Evolutionary conservation across 176 grass and related monocot genomes (phyloP).

Genomic region (Carex kokanica): DNA sequence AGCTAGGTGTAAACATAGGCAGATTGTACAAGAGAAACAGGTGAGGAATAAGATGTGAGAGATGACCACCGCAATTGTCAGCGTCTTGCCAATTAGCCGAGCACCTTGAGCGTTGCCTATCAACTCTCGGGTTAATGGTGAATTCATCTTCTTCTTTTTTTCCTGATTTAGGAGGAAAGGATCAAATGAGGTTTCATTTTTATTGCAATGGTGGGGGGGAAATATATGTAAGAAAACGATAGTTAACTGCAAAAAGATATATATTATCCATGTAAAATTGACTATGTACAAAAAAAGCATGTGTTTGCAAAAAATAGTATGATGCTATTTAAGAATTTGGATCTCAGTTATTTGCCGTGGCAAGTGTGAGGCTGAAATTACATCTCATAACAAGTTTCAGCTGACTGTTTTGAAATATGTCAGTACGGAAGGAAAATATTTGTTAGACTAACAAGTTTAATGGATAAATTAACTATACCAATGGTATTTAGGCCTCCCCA

Average conservation of each 20-base stretch:
- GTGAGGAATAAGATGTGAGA: slow-evolving; percentile 18
- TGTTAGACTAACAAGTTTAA: not conserved
- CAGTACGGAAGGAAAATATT: not conserved
- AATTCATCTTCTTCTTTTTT: slow-evolving; percentile 4
- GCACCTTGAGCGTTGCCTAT: not conserved
- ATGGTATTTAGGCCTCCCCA: not conserved
- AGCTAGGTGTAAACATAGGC: not conserved
- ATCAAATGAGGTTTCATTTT: not conserved
- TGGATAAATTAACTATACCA: not conserved
- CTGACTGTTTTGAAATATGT: not conserved
- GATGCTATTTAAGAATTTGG: not conserved
- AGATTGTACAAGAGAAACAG: slow-evolving; percentile 19
- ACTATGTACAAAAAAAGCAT: not conserved
- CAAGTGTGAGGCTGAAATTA: not conserved
- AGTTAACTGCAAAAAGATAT: not conserved
- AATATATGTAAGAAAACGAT: not conserved
- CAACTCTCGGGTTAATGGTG: not conserved
- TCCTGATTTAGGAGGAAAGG: slow-evolving; percentile 17
- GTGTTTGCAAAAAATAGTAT: slow-evolving; percentile 8
- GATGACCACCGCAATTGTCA: slow-evolving; percentile 14
- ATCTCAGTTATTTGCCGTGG: not conserved
- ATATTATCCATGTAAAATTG: not conserved
- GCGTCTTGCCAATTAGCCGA: not conserved
- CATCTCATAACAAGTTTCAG: not conserved
- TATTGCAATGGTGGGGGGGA: not conserved